phyloP scores from a whole-genome alignment of 176 grass and related monocot genomes.

The Lolium perenne region DNA sequence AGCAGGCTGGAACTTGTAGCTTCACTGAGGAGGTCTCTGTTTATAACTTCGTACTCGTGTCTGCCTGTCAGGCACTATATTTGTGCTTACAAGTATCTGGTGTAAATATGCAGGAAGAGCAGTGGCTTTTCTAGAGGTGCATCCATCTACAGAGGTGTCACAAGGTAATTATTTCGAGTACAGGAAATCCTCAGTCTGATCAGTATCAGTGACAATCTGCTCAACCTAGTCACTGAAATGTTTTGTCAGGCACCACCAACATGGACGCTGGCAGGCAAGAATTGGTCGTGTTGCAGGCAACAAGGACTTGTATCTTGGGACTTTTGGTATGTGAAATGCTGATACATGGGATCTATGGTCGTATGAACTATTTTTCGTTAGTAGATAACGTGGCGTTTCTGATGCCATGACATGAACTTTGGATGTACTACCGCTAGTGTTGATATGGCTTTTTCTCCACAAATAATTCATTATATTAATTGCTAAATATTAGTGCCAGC shows the following conservation, averaged over 20 bases:
- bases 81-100: slow-evolving; percentile 17
- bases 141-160: slow-evolving; percentile 96
- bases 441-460: background rate
- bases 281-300: slow-evolving; percentile 96
- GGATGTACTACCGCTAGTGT: background rate
- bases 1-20: slow-evolving; percentile 77
- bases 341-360: slow-evolving; percentile 3
- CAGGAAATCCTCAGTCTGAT: background rate
- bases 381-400: background rate
- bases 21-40: slow-evolving; percentile 79
- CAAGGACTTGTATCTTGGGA: slow-evolving; percentile 97
- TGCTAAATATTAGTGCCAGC: background rate
- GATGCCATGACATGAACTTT: background rate
- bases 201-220: background rate
- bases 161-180: slow-evolving; percentile 58
- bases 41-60: slow-evolving; percentile 7
- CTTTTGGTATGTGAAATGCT: slow-evolving; percentile 57
- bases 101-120: slow-evolving; percentile 74
- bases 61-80: background rate
- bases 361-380: background rate
- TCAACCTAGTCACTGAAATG: slow-evolving; percentile 21
- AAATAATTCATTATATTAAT: background rate
- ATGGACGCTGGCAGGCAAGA: slow-evolving; percentile 97
- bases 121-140: slow-evolving; percentile 95
- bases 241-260: slow-evolving; percentile 82